phyloP scores from a whole-genome alignment of 176 grass and related monocot species.

The Coix lacrymajobi region DNA sequence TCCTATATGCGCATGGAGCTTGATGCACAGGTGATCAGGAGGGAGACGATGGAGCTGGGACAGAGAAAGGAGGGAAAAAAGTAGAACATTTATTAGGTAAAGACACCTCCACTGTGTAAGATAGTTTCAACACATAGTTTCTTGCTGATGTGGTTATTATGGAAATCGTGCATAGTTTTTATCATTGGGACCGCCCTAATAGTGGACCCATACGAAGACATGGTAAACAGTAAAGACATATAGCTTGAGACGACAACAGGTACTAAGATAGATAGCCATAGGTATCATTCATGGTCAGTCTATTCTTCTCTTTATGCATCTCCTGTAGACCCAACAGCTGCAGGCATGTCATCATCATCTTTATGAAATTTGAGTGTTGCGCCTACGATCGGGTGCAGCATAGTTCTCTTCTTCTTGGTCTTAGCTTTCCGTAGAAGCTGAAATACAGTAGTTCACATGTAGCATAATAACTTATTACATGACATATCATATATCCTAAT shows the following conservation, averaged over 20 bases:
- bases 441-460: not conserved
- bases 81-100: too few species aligned
- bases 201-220: not conserved
- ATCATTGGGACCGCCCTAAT: too few species aligned
- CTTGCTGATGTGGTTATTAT: too few species aligned
- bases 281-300: not conserved
- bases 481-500: not conserved
- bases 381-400: not conserved
- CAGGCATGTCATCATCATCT: not conserved
- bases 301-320: not conserved
- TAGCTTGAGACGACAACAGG: not conserved
- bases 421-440: not conserved
- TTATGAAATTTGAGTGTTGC: constrained; percentile 7
- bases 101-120: too few species aligned
- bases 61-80: too few species aligned
- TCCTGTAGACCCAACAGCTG: not conserved
- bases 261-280: not conserved
- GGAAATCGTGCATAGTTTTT: too few species aligned
- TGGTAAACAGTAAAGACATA: not conserved
- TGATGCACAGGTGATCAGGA: too few species aligned
- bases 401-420: not conserved
- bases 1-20: too few species aligned
- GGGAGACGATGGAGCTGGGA: too few species aligned
- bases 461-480: not conserved
- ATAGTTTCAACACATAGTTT: too few species aligned